phyloP scores from a whole-genome alignment of 116 monocot genomes.

The Phalaenopsis hybrid region DNA sequence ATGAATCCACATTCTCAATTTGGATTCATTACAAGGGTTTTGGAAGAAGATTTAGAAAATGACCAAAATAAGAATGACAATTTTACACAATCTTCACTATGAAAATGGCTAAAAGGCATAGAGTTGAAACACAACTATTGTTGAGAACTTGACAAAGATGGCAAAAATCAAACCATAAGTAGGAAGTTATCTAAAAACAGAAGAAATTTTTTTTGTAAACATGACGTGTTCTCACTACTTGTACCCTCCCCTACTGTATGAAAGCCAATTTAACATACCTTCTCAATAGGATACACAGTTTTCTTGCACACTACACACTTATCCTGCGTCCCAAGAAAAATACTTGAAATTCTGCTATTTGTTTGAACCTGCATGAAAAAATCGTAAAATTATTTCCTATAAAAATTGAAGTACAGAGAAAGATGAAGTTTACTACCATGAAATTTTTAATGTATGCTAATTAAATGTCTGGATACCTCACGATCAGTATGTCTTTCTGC shows the following conservation, averaged over 20 bases:
- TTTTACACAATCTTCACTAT: not conserved
- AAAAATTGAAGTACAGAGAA: not conserved
- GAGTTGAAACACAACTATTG: too few relatives aligned
- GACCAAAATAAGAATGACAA: not conserved
- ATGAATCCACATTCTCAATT: not conserved
- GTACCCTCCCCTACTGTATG: not conserved
- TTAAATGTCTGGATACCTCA: slow-evolving; percentile 29
- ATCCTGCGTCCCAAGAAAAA: slow-evolving; percentile 66
- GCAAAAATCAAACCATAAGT: not conserved
- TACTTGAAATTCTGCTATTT: slow-evolving; percentile 33
- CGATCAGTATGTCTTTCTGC: slow-evolving; percentile 26
- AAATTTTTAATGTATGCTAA: not conserved
- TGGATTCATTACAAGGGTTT: not conserved
- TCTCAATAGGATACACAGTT: slow-evolving; percentile 68
- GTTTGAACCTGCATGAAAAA: slow-evolving; percentile 14
- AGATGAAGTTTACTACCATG: not conserved
- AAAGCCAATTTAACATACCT: slow-evolving; percentile 22
- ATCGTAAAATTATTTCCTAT: not conserved
- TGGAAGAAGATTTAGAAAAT: not conserved
- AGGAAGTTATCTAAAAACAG: not conserved
- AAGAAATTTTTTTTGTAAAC: too few relatives aligned
- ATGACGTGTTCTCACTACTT: not conserved
- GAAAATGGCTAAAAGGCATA: not conserved
- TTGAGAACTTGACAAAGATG: not conserved
- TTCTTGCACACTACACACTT: slow-evolving; percentile 59